phyloP scores from a whole-genome alignment of 306 rosid genomes.

The Arachis hypogaea region DNA sequence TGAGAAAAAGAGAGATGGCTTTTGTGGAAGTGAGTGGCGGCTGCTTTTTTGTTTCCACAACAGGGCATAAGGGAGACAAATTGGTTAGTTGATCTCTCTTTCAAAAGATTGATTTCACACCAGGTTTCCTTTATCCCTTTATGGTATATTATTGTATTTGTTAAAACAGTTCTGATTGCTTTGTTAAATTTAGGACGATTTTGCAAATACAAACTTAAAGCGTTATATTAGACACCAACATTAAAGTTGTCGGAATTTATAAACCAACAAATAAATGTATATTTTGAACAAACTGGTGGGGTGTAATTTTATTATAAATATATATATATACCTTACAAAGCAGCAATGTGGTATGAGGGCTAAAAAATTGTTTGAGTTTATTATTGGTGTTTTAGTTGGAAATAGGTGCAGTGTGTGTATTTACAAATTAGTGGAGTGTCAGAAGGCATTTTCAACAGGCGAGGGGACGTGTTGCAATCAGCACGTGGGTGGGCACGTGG shows the following conservation, averaged over 20 bases:
- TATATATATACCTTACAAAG: no score
- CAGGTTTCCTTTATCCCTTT: not conserved
- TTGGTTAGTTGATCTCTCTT: slow-evolving; percentile 34
- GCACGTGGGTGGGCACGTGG: no score
- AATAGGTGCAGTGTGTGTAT: no score
- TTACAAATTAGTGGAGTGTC: no score
- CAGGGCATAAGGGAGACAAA: slow-evolving; percentile 25
- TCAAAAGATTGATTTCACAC: slow-evolving; percentile 27
- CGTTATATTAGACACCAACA: no score
- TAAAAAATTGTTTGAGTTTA: no score
- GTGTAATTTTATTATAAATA: not conserved
- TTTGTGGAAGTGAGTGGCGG: slow-evolving; percentile 34
- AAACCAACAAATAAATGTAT: not conserved
- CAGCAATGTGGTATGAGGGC: no score
- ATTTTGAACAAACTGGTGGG: no score
- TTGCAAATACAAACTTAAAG: not conserved
- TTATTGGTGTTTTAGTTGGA: no score
- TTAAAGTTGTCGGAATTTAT: not conserved
- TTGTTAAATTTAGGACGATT: not conserved
- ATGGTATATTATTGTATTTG: not conserved
- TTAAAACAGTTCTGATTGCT: not conserved
- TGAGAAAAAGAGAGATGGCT: slow-evolving; percentile 27
- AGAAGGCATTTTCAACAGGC: no score
- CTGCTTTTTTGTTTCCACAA: slow-evolving; percentile 29
- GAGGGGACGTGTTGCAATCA: no score